Evolutionary conservation across 805 yeast species (phyloP), one percentile per base, ranked within the genome.

Genomic region (Starmerella gropengiesseri): DNA sequence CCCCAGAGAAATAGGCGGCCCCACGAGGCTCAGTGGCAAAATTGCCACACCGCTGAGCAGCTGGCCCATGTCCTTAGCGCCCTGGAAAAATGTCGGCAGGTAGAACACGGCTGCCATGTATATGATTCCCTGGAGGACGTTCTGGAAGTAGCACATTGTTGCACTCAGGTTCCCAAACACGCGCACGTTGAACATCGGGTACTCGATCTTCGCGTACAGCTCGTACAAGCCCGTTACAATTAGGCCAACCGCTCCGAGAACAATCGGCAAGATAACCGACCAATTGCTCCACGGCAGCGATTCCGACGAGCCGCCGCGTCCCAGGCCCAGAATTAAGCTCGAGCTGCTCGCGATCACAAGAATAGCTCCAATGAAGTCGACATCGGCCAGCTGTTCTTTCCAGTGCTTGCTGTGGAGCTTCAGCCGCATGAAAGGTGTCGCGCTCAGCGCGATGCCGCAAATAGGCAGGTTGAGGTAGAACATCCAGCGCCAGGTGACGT

Each of bases 401-500:
- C 52, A 54, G 7, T 73, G 35, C 14, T 37, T 30, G 17, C 19
- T 23, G 14, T 44, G 73, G n/a, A 65, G 40, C 26, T 51, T 62
- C 18, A 55, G 55, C 23, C 66, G 61, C 16, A 67, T 62, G 4
- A 67, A 45, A 3, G 66, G 37, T 14, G 74, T 55, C 7, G 66
- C 49, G 0, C 56, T 54, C 16, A 67, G 54, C 0, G 75, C 70
- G 0, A 65, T 41, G 1, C 79, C 84, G 14, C 82, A 81, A 27
- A 78, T 59, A 3, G 85, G 83, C 28, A 81, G 57, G 57, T 79
- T 80, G 48, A 81, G 66, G 60, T 74, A 81, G 56, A 78, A 81
- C 53, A 83, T 75, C 84, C 86, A 78, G 53, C 86, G 65, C 86
- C 86, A 80, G n/a, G 73, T 61, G 4, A 68, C 74, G 40, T 69